Base-by-base conservation (phyloP, 306 rosid species). In the Prosopis cineraria region DNA sequence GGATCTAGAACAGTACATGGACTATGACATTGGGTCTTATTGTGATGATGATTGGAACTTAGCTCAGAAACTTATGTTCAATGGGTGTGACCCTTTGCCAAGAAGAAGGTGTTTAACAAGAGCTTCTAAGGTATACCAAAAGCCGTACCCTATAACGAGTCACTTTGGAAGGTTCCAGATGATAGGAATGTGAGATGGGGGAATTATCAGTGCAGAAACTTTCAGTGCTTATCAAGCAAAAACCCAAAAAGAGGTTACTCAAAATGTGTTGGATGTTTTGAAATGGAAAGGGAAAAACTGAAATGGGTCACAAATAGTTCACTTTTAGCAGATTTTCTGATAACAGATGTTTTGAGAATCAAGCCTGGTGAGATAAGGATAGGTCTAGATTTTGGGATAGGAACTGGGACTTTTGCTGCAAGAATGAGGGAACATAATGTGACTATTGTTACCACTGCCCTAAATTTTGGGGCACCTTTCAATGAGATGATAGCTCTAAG, bases 391-490 rank as follows among this genome's bases (percentile, higher is more conserved):
- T 88, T 82, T 73, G 93, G 98, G 2, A 66, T 93, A 34, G 89
- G 97, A 0, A 91, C 94, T 1, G 98, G 98, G 78, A 91, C 91
- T 53, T 96, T 93, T 78, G 99, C 96, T 10, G 99, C 99, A 67
- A 90, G 96, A 77, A 96, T 96, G 98, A 90, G 90, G 82, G 99
- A 93, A 74, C 70, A 83, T 3, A 86, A 91, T 76, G 93, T 91
- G 31, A 95, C 98, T 31, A 83, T 95, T 69, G 78, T 93, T 24
- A 77, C 96, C 52, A 90, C 96, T 10, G 99, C 99, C 39, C 68
- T 93, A 11, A 95, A 95, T 79, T 86, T 93, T 62, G 96, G 97
- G n/a, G 98, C 97, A 67, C 99, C 99, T 40, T 95, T 93, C 87
- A 95, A 83, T 70, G 99, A 95, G 81, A 85, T 86, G 77, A 93